A percentile compares a stretch with the other conserved stretches of the same genome.
Conservation (phyloP, 1,284 basidiomycete genomes). For the Puccinia novopanici region DNA sequence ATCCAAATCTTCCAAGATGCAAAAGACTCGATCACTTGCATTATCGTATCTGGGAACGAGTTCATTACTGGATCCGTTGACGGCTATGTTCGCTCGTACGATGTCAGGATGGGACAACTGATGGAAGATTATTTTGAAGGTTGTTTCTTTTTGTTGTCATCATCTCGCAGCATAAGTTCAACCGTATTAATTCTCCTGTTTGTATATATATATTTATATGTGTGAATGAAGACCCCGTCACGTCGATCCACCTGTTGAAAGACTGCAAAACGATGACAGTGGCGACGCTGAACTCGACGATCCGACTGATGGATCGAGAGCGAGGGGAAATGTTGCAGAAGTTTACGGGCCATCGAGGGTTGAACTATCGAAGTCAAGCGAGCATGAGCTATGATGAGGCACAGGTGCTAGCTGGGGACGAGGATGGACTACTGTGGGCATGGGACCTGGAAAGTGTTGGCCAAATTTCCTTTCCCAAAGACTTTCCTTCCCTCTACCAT, state of each 20-base stretch:
- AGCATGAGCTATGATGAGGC: slow-evolving; percentile 79
- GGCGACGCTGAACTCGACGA: slow-evolving; percentile 76
- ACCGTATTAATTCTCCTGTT: not conserved
- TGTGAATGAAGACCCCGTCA: slow-evolving; percentile 71
- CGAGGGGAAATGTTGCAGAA: slow-evolving; percentile 83
- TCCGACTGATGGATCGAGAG: slow-evolving; percentile 79
- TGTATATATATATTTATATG: not conserved
- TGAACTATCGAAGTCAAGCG: slow-evolving; percentile 76
- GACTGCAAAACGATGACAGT: slow-evolving; percentile 77
- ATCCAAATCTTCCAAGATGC: slow-evolving; percentile 92
- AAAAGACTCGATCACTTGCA: slow-evolving; percentile 79
- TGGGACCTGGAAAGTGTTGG: slow-evolving; percentile 89
- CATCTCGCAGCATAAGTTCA: too few relatives aligned
- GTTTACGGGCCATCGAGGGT: slow-evolving; percentile 75
- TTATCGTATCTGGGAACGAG: slow-evolving; percentile 68
- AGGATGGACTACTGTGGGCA: slow-evolving; percentile 79
- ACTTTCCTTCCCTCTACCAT: not conserved
- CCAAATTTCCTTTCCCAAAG: slow-evolving; percentile 51
- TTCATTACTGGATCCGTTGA: slow-evolving; percentile 85
- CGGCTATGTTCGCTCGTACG: slow-evolving; percentile 86
- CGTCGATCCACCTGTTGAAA: slow-evolving; percentile 73
- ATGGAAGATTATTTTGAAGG: slow-evolving; percentile 84
- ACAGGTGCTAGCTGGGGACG: slow-evolving; percentile 81
- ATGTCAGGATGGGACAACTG: slow-evolving; percentile 85
- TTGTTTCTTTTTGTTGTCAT: slow-evolving; percentile 57